These are phyloP conservation scores for Neoarthrinium moseri DNA, from an alignment of 2,329 filamentous ascomycete genomes.

Conservation along the genomic window DNA sequence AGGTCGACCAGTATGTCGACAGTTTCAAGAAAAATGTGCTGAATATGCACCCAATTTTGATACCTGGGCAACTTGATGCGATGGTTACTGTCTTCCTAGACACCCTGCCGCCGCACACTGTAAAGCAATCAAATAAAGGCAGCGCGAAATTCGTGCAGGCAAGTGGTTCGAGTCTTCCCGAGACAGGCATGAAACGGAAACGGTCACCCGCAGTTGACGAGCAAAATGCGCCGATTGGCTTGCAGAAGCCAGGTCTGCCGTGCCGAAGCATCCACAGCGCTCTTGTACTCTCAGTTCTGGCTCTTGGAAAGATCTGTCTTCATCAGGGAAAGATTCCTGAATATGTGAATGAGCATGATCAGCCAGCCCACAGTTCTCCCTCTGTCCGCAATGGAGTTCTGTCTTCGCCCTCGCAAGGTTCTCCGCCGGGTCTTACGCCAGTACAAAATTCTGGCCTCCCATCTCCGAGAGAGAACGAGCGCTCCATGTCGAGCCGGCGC, in stretches of 20 bases:
- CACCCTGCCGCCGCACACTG: constrained; percentile 36
- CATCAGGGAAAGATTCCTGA: constrained; percentile 55
- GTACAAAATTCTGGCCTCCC: constrained; percentile 49
- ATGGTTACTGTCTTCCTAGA: constrained; percentile 55
- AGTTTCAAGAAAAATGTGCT: constrained; percentile 62
- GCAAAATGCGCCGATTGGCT: constrained; percentile 23
- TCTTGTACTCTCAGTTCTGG: constrained; percentile 78
- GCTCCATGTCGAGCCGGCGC: constrained; percentile 44
- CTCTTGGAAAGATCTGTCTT: constrained; percentile 79
- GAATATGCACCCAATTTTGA: constrained; percentile 64
- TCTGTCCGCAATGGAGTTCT: constrained; percentile 49
- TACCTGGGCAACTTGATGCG: constrained; percentile 49
- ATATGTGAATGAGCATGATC: constrained; percentile 50
- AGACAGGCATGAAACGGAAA: constrained; percentile 51
- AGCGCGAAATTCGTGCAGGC: constrained; percentile 28
- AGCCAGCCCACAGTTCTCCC: constrained; percentile 34
- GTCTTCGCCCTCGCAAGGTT: constrained; percentile 53
- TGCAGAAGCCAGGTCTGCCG: constrained; percentile 47
- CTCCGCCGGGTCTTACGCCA: constrained; percentile 47
- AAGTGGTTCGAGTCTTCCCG: constrained; percentile 11
- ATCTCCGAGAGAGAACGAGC: constrained; percentile 52
- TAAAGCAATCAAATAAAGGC: constrained; percentile 16
- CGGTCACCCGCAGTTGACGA: constrained; percentile 42
- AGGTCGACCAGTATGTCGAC: constrained; percentile 52
- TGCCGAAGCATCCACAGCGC: constrained; percentile 75